Conservation (phyloP, 345 rosid species). For the Excoecaria cochinchinensis region DNA sequence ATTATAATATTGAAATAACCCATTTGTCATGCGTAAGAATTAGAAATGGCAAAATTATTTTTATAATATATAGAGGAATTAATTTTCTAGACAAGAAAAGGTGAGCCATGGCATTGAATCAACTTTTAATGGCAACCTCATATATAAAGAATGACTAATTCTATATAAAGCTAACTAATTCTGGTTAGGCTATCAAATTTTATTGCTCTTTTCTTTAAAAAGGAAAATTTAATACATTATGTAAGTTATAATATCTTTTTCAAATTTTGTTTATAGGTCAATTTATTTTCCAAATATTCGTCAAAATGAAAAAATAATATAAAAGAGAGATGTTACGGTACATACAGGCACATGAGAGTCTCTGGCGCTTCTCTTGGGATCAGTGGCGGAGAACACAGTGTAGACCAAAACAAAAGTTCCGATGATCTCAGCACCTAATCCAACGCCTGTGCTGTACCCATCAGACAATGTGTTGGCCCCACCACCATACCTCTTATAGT, state of each 20-base stretch:
- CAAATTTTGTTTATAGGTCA: no score
- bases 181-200: not conserved
- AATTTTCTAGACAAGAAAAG: not conserved
- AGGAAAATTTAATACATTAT: not conserved
- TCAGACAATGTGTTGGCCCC: constrained; percentile 61
- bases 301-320: no score
- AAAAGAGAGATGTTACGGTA: not conserved
- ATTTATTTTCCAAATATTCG: no score
- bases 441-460: constrained; percentile 56
- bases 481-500: constrained; percentile 54
- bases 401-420: constrained; percentile 84
- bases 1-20: not conserved
- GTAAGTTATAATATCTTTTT: no score
- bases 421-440: constrained; percentile 80
- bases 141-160: not conserved
- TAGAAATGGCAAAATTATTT: not conserved
- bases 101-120: not conserved
- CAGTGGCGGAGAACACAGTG: constrained; percentile 90
- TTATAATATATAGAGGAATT: not conserved
- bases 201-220: not conserved
- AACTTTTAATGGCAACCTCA: not conserved
- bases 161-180: not conserved
- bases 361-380: constrained; percentile 78
- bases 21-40: not conserved
- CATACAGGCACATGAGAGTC: constrained; percentile 92